These are phyloP conservation scores for Oryza rufipogon DNA, from an alignment of 176 grass and related monocot genomes.

Conservation along the genomic window DNA sequence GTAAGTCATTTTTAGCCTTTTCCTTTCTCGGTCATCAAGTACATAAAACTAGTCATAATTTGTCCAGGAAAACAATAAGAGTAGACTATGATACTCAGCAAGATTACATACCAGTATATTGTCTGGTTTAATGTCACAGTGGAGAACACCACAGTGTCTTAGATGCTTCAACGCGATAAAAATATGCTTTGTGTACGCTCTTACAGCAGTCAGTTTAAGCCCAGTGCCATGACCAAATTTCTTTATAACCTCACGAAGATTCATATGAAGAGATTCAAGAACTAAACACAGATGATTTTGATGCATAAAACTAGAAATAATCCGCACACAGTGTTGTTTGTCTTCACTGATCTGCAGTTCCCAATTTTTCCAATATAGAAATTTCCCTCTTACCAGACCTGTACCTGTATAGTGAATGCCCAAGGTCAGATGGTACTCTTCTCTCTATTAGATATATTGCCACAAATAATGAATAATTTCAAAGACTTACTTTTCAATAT, in stretches of 20 bases:
- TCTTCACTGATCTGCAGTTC: slow-evolving; percentile 79
- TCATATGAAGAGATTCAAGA: slow-evolving; percentile 99
- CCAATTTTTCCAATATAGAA: slow-evolving; percentile 94
- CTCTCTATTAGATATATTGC: background rate
- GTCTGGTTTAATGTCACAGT: slow-evolving; percentile 99
- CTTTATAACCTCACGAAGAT: slow-evolving; percentile 99
- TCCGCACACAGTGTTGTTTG: slow-evolving; percentile 81
- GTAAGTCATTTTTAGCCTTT: background rate
- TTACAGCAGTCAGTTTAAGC: slow-evolving; percentile 96
- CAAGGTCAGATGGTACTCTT: background rate
- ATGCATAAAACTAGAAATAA: slow-evolving; percentile 99
- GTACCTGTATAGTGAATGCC: slow-evolving; percentile 59
- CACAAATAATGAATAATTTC: background rate
- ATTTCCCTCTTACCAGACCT: slow-evolving; percentile 91
- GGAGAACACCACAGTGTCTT: slow-evolving; percentile 88
- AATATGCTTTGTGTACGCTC: slow-evolving; percentile 97
- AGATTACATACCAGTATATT: slow-evolving; percentile 90
- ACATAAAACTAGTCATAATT: background rate
- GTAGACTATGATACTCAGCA: background rate
- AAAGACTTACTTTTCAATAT: slow-evolving; percentile 18
- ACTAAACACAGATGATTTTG: slow-evolving; percentile 99
- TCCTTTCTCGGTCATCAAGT: background rate
- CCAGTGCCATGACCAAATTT: slow-evolving; percentile 98
- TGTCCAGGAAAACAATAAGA: slow-evolving; percentile 7
- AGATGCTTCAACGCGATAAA: slow-evolving; percentile 97